These are phyloP conservation scores for Anisodus acutangulus DNA, from an alignment of 257 asterid genomes.

Conservation along the genomic window DNA sequence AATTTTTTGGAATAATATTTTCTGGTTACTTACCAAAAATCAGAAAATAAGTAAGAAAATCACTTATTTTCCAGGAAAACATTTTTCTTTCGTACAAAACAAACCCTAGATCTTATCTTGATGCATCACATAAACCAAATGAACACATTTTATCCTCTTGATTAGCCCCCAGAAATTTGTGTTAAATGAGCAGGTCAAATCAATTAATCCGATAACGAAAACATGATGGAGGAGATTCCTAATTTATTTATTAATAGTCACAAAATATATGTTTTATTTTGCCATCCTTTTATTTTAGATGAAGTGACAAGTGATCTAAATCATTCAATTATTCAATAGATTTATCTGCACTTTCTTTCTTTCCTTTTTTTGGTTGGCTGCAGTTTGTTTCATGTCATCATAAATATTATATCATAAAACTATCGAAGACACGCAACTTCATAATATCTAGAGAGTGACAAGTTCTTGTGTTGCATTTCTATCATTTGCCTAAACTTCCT, in stretches of 20 bases:
- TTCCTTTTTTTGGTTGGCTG: not conserved
- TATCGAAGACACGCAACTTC: conserved; percentile 17
- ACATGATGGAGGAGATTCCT: not conserved
- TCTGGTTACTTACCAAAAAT: not conserved
- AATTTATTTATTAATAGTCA: not conserved
- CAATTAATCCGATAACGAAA: not conserved
- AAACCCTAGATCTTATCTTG: not conserved
- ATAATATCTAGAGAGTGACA: not conserved
- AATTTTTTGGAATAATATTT: not conserved
- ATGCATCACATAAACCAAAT: conserved; percentile 13
- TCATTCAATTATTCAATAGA: not conserved
- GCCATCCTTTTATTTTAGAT: too few relatives aligned
- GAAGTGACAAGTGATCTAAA: not conserved
- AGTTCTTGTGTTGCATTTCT: not conserved
- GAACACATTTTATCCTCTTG: not conserved
- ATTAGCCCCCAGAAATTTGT: not conserved
- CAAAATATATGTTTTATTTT: not conserved
- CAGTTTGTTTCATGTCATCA: not conserved
- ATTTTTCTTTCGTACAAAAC: not conserved
- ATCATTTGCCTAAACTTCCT: too few relatives aligned
- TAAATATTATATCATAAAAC: not conserved
- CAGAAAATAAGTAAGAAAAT: not conserved
- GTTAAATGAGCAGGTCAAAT: too few relatives aligned
- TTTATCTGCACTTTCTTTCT: not conserved
- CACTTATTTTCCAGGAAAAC: accelerated